A percentile compares a stretch with the other conserved stretches of the same genome.
Conservation (phyloP, 1,284 basidiomycete genomes). For the Polyporus tsugae region DNA sequence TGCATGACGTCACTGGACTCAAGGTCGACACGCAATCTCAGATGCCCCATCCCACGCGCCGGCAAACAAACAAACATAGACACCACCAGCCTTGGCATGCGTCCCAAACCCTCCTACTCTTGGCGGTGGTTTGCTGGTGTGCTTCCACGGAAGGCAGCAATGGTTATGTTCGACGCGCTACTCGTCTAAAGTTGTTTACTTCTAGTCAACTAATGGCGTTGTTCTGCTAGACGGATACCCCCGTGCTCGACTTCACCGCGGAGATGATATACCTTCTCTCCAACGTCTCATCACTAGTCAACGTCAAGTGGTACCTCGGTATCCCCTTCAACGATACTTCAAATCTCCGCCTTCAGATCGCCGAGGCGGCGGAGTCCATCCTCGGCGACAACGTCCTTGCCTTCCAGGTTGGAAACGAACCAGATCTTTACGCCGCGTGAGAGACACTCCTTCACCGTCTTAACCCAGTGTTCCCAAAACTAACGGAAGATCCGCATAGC, state of each 20-base stretch:
- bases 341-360: conserved; percentile 63
- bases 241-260: conserved; percentile 52
- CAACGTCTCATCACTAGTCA: conserved; percentile 50
- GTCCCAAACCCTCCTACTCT: background rate
- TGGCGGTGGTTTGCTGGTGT: conserved; percentile 4
- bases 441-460: conserved; percentile 13
- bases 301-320: conserved; percentile 54
- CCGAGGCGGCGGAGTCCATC: conserved; percentile 54
- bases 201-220: background rate
- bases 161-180: background rate
- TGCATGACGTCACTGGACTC: background rate
- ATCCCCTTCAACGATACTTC: conserved; percentile 61
- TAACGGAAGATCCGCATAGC: conserved; percentile 16
- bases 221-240: conserved; percentile 46
- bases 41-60: background rate
- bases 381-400: conserved; percentile 68
- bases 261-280: conserved; percentile 52
- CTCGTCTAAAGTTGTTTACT: too few species aligned
- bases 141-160: background rate
- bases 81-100: background rate
- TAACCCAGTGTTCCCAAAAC: background rate
- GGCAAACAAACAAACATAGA: background rate
- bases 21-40: background rate
- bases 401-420: conserved; percentile 75
- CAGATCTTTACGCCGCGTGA: conserved; percentile 63